A percentile compares a stretch with the other conserved stretches of the same genome.
phyloP scores from a whole-genome alignment of 768 basidiomycete species.

The Termitomyces sp. region DNA sequence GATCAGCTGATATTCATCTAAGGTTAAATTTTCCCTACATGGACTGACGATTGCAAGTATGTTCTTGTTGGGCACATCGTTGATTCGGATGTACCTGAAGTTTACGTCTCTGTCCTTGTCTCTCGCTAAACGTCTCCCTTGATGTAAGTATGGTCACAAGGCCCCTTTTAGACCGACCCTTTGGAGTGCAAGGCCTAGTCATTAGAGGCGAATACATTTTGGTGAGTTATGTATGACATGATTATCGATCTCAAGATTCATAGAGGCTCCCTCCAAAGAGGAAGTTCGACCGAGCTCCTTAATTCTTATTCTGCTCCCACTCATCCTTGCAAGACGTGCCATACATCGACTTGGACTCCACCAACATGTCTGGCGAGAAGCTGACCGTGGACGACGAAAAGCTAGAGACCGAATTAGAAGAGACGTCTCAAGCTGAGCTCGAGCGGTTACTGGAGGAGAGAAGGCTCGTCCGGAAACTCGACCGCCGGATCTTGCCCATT shows the following conservation, averaged over 20 bases:
- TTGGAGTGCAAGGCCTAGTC: conserved; percentile 13
- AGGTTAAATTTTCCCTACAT: background rate
- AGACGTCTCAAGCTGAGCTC: conserved; percentile 9
- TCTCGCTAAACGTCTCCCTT: background rate
- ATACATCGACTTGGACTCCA: background rate
- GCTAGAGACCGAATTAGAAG: conserved; percentile 19
- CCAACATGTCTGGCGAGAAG: conserved; percentile 7
- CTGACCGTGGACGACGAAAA: conserved; percentile 21
- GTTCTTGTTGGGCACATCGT: background rate
- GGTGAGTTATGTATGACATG: conserved; percentile 23
- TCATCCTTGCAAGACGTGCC: background rate
- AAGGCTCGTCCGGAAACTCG: conserved; percentile 56
- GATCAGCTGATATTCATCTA: conserved; percentile 1
- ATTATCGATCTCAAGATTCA: conserved; percentile 7
- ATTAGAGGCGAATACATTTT: conserved; percentile 17
- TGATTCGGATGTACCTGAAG: background rate
- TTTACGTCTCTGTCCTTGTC: background rate
- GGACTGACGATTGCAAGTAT: too few relatives aligned
- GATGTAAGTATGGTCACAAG: conserved; percentile 14
- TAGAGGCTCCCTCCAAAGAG: background rate
- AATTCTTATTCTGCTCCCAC: conserved; percentile 1
- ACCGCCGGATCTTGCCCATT: conserved; percentile 63
- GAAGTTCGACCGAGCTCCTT: conserved; percentile 1
- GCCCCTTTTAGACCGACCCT: conserved; percentile 13
- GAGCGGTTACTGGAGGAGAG: conserved; percentile 15